phyloP scores from a whole-genome alignment of 2,329 filamentous ascomycete species.

The Aspergillus udagawae region DNA sequence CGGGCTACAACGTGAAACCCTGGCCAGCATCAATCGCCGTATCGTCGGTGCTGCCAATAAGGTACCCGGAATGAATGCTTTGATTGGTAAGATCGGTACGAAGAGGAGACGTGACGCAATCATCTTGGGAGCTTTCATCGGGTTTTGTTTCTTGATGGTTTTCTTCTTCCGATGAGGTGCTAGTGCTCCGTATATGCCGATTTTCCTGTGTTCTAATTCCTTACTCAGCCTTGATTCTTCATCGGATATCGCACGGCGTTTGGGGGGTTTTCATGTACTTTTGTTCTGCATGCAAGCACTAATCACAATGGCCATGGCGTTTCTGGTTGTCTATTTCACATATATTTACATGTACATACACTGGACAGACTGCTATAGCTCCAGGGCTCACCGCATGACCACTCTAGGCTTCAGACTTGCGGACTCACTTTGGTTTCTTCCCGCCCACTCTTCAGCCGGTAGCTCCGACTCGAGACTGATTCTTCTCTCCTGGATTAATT shows the following conservation, averaged over 20 bases:
- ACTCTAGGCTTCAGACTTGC: conserved; percentile 15
- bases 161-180: conserved; percentile 66
- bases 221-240: conserved; percentile 5
- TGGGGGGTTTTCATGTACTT: neutral
- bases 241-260: neutral
- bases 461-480: conserved; percentile 19
- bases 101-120: conserved; percentile 94
- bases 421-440: conserved; percentile 1
- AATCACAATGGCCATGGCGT: neutral
- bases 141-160: conserved; percentile 83
- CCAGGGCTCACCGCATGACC: conserved; percentile 9
- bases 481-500: conserved; percentile 40
- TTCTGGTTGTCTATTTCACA: conserved; percentile 9
- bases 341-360: conserved; percentile 13
- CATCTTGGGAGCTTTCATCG: conserved; percentile 87
- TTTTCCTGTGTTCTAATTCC: conserved; percentile 5
- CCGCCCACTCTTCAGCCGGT: conserved; percentile 18
- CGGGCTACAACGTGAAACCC: conserved; percentile 75
- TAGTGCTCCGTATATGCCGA: neutral
- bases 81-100: conserved; percentile 88
- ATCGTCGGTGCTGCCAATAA: conserved; percentile 87
- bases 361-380: neutral
- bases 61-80: conserved; percentile 84
- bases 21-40: conserved; percentile 82
- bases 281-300: neutral